These are phyloP conservation scores for Leccinum longicurvipes DNA, from an alignment of 768 basidiomycete species.

Conservation along the genomic window DNA sequence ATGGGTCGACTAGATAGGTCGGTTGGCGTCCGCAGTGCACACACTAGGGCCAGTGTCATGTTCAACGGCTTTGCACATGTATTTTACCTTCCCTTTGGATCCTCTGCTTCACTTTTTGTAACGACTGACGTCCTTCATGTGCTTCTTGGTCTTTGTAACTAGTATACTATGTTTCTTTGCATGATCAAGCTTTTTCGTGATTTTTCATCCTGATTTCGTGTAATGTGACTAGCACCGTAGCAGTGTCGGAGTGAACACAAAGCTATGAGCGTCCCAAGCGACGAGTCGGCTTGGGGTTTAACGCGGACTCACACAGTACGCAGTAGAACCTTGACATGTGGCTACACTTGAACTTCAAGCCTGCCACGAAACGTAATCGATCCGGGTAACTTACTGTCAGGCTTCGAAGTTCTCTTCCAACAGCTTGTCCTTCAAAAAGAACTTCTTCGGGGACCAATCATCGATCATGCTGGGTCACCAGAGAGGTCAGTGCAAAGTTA, in stretches of 20 bases:
- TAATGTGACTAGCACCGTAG: neutral
- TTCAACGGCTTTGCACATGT: neutral
- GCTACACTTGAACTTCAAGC: too few species aligned
- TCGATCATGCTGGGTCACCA: too few species aligned
- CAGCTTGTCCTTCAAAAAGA: too few species aligned
- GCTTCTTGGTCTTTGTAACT: neutral
- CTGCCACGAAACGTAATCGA: neutral
- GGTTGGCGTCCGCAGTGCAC: too few species aligned
- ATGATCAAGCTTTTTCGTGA: neutral
- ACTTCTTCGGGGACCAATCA: too few species aligned
- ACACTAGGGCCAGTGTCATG: neutral
- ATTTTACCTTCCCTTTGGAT: too few species aligned
- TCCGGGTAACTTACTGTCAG: too few species aligned
- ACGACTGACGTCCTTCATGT: neutral
- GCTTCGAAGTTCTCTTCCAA: too few species aligned
- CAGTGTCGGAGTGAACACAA: neutral
- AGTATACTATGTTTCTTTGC: neutral
- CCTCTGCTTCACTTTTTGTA: neutral
- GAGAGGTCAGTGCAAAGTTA: too few species aligned
- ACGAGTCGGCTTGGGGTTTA: too few species aligned
- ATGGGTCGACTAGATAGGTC: slow-evolving; percentile 38
- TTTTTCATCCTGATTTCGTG: neutral
- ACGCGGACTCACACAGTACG: neutral
- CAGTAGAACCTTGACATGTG: too few species aligned
- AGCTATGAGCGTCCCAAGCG: too few species aligned